These are phyloP conservation scores for Phytophthora uliginosa DNA, from an alignment of 352 stramenopile species.

Conservation along the genomic window DNA sequence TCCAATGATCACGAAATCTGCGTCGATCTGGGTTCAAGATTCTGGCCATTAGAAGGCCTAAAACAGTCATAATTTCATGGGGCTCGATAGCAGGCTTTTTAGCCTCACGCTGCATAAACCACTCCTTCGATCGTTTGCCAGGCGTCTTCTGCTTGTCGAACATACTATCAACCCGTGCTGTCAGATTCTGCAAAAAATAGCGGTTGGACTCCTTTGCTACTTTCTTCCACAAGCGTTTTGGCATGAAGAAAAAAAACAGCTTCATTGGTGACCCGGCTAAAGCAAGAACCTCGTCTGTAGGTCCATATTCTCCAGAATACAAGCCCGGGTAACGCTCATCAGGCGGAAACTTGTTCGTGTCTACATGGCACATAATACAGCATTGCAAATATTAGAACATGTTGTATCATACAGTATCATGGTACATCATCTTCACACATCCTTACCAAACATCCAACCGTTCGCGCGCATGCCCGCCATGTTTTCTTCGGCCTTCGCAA, in stretches of 20 bases:
- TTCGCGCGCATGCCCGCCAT: not conserved
- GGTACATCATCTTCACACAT: not conserved
- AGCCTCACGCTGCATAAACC: conserved; percentile 1
- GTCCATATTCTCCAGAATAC: not conserved
- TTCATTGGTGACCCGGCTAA: too few species aligned
- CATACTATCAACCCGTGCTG: too few species aligned
- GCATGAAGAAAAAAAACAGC: too few species aligned
- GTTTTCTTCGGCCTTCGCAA: not conserved
- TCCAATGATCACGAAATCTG: conserved; percentile 2
- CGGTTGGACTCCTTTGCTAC: too few species aligned
- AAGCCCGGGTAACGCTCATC: not conserved
- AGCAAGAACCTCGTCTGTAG: too few species aligned
- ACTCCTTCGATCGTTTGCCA: not conserved
- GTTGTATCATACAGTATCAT: not conserved
- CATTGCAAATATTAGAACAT: not conserved
- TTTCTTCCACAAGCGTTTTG: too few species aligned
- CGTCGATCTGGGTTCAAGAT: conserved; percentile 3
- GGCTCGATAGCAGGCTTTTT: not conserved
- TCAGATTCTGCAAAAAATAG: too few species aligned
- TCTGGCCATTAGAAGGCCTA: not conserved
- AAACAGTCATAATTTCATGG: not conserved
- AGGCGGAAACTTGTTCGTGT: not conserved
- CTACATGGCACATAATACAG: not conserved
- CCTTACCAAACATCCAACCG: not conserved
- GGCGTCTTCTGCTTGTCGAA: too few species aligned